Evolutionary conservation across 495 filamentous ascomycete species (phyloP).

Genomic region (Annulohypoxylon stygium): DNA sequence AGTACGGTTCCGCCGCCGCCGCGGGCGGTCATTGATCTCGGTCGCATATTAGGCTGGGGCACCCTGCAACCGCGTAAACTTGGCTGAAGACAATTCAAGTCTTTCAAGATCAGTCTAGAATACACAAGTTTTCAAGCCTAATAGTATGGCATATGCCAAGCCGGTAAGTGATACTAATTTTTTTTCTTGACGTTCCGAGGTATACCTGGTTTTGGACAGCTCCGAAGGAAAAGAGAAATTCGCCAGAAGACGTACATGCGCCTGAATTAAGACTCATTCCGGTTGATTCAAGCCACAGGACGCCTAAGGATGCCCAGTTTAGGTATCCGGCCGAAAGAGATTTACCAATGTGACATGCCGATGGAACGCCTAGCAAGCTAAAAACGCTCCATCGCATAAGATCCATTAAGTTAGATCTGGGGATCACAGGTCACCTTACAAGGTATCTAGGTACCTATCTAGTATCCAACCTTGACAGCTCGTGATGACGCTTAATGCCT

Average conservation of each 20-base stretch:
- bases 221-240: constrained; percentile 11
- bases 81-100: constrained; percentile 13
- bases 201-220: constrained; percentile 14
- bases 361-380: constrained; percentile 14
- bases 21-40: constrained; percentile 13
- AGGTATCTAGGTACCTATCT: background rate
- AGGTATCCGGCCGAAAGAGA: constrained; percentile 4
- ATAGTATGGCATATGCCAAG: constrained; percentile 28
- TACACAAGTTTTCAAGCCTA: constrained; percentile 15
- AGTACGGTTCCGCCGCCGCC: constrained; percentile 20
- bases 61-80: constrained; percentile 4
- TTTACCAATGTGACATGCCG: constrained; percentile 1
- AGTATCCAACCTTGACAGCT: background rate
- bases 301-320: background rate
- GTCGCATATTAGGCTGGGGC: constrained; percentile 20
- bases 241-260: constrained; percentile 4
- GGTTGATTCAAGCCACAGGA: constrained; percentile 11
- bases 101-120: constrained; percentile 19
- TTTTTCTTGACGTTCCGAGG: constrained; percentile 14
- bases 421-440: background rate
- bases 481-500: constrained; percentile 4
- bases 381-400: constrained; percentile 4
- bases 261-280: constrained; percentile 12
- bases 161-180: constrained; percentile 20
- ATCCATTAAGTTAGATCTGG: background rate